phyloP scores from a whole-genome alignment of 2,329 filamentous ascomycete species.

The Pseudocercospora fijiensis region DNA sequence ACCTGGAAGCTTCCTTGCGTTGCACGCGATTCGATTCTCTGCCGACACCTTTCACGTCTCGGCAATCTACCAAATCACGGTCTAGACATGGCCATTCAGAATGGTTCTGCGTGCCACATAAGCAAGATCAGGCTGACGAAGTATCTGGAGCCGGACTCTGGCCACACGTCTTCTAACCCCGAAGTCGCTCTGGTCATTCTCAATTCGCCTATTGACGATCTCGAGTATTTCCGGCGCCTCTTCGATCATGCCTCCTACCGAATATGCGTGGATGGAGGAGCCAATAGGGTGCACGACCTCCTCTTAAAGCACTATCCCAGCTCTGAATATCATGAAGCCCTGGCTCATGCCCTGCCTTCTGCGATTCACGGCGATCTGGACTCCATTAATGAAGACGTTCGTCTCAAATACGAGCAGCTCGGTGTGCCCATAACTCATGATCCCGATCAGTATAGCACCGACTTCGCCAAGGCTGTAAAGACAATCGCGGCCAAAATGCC shows the following conservation, averaged over 20 bases:
- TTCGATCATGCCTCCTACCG: constrained; percentile 59
- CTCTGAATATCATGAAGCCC: constrained; percentile 21
- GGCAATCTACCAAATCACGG: not conserved
- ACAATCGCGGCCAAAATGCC: constrained; percentile 49
- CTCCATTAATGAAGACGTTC: constrained; percentile 65
- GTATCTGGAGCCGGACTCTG: constrained; percentile 22
- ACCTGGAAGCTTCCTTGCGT: constrained; percentile 1
- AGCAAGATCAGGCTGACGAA: constrained; percentile 25
- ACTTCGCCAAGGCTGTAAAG: constrained; percentile 81
- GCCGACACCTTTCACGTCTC: not conserved
- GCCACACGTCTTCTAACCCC: constrained; percentile 3
- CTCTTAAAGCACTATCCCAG: constrained; percentile 35
- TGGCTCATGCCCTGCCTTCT: constrained; percentile 43
- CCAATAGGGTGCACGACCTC: constrained; percentile 68
- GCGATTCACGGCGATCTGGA: constrained; percentile 89
- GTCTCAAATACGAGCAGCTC: constrained; percentile 64
- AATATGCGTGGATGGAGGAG: constrained; percentile 88
- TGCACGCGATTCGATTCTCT: not conserved
- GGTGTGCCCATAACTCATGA: constrained; percentile 66
- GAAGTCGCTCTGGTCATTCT: constrained; percentile 55
- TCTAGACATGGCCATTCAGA: not conserved
- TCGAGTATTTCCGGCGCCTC: constrained; percentile 50
- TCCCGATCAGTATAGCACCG: constrained; percentile 81
- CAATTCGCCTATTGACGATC: constrained; percentile 59
- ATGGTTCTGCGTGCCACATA: not conserved